A percentile compares a stretch with the other conserved stretches of the same genome.
Conservation (phyloP, 192 early-diverging fungal genomes). For the Polychytrium aggregatum region DNA sequence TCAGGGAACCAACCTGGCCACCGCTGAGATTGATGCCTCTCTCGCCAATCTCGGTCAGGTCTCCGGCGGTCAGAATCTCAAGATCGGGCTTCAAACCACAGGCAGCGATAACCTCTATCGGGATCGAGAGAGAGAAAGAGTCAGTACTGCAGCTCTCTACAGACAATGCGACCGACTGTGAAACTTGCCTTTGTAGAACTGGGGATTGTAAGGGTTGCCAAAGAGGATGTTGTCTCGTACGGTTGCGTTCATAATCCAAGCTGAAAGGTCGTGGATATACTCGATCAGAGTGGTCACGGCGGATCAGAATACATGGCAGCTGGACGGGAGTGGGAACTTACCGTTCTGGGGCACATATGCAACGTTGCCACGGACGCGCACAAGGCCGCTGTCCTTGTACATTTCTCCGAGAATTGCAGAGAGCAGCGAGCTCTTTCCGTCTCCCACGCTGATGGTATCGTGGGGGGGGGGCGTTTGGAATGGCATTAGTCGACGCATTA, state of each 20-base stretch:
- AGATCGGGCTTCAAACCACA: constrained; percentile 88
- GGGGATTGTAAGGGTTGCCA: constrained; percentile 59
- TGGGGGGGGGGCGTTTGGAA: too few relatives aligned
- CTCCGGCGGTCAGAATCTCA: constrained; percentile 71
- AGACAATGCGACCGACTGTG: background rate
- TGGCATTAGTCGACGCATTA: too few relatives aligned
- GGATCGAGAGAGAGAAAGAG: constrained; percentile 1
- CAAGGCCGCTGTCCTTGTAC: constrained; percentile 54
- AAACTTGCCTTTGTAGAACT: constrained; percentile 51
- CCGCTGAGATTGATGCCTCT: constrained; percentile 47
- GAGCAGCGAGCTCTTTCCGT: constrained; percentile 69
- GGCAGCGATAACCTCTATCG: constrained; percentile 56
- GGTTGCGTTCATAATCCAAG: constrained; percentile 96
- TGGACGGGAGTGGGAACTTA: constrained; percentile 5
- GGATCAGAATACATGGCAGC: constrained; percentile 8
- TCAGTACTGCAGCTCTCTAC: too few relatives aligned
- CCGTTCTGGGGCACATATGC: constrained; percentile 65
- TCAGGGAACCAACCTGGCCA: constrained; percentile 7
- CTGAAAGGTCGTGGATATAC: too few relatives aligned
- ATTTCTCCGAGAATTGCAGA: constrained; percentile 81
- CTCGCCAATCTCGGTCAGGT: constrained; percentile 75
- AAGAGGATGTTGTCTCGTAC: too few relatives aligned
- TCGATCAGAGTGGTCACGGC: too few relatives aligned
- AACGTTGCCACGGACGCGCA: constrained; percentile 54
- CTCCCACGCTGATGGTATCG: constrained; percentile 58